Conservation (phyloP, 805 yeast genomes). For the Kuraishia molischiana region DNA sequence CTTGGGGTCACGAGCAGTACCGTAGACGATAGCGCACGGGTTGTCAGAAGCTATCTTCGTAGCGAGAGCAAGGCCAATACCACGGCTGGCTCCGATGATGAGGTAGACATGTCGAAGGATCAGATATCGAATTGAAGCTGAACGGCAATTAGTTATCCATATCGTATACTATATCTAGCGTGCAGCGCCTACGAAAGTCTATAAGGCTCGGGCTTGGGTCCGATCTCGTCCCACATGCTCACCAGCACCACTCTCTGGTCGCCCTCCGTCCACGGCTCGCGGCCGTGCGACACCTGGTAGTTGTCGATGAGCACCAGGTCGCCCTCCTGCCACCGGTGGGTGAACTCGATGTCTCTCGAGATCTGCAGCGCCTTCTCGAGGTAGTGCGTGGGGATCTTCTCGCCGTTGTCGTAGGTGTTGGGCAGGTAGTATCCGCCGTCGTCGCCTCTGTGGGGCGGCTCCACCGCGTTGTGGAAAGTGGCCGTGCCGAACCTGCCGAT, state of each 20-base stretch:
- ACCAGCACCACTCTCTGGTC: conserved; percentile 18
- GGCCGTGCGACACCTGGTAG: conserved; percentile 24
- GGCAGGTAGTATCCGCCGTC: not conserved
- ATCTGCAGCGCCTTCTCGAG: conserved; percentile 11
- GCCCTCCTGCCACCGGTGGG: conserved; percentile 21
- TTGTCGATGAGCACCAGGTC: conserved; percentile 25
- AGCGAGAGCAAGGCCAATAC: conserved; percentile 1
- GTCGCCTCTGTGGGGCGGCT: not conserved
- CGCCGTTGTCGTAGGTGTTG: conserved; percentile 13
- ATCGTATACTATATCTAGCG: too few species aligned
- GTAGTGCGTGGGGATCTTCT: conserved; percentile 8
- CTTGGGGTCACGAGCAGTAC: not conserved
- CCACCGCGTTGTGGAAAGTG: conserved; percentile 21
- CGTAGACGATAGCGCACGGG: not conserved
- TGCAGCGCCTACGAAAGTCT: too few species aligned
- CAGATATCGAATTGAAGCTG: too few species aligned
- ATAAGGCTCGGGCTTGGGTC: not conserved
- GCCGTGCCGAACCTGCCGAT: conserved; percentile 1
- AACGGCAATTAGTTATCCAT: too few species aligned
- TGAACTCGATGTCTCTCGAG: conserved; percentile 14
- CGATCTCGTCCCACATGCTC: conserved; percentile 24
- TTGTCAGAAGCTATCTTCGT: not conserved
- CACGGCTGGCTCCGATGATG: conserved; percentile 1
- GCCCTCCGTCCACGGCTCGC: conserved; percentile 19
- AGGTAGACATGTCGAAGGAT: not conserved